Evolutionary conservation across 805 yeast species (phyloP).

Genomic region (Starmerella tilneyi): DNA sequence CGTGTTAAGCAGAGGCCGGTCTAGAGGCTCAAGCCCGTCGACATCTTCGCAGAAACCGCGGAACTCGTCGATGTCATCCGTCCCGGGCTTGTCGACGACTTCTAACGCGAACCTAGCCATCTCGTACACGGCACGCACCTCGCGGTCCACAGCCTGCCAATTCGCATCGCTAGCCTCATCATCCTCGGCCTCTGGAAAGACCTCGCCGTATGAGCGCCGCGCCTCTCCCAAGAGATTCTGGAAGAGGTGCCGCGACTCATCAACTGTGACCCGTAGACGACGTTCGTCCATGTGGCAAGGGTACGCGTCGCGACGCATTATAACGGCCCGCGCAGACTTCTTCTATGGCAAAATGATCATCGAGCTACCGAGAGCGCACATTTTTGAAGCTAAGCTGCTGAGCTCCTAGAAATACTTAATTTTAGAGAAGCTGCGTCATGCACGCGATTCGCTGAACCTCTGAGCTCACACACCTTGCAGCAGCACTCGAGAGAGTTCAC

Average conservation of each 20-base stretch:
- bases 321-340: not conserved
- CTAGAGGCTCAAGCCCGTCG: slow-evolving; percentile 23
- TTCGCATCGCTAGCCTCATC: slow-evolving; percentile 32
- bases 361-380: too few relatives aligned
- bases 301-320: not conserved
- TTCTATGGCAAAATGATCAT: not conserved
- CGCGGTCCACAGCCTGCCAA: slow-evolving; percentile 26
- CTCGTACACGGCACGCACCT: slow-evolving; percentile 45
- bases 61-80: slow-evolving; percentile 17
- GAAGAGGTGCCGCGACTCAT: slow-evolving; percentile 17
- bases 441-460: too few relatives aligned
- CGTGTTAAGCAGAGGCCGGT: slow-evolving; percentile 12
- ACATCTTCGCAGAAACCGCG: slow-evolving; percentile 22
- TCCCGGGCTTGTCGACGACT: slow-evolving; percentile 41
- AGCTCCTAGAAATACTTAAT: too few relatives aligned
- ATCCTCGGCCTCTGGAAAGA: slow-evolving; percentile 37
- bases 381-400: too few relatives aligned
- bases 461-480: too few relatives aligned
- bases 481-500: too few relatives aligned
- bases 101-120: slow-evolving; percentile 45
- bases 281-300: slow-evolving; percentile 10
- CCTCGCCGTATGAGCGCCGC: slow-evolving; percentile 32
- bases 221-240: slow-evolving; percentile 10
- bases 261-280: slow-evolving; percentile 9
- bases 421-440: too few relatives aligned